A percentile compares a stretch with the other conserved stretches of the same genome.
Evolutionary conservation across 768 basidiomycete genomes (phyloP).

Genomic region (Pulveroboletus frians): DNA sequence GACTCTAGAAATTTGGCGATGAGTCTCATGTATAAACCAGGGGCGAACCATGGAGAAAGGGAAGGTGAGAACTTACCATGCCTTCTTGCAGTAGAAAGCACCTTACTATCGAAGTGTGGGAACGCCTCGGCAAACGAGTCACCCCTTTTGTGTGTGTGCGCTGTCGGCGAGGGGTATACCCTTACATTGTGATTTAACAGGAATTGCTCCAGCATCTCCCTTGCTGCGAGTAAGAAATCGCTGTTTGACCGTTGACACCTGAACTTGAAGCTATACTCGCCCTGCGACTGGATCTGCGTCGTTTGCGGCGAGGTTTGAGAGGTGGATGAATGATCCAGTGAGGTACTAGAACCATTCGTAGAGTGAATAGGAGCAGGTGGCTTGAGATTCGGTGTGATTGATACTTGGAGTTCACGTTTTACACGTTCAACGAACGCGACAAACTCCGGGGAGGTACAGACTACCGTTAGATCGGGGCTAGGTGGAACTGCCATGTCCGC

Average conservation of each 20-base stretch:
- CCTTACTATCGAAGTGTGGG: constrained; percentile 94
- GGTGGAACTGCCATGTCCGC: constrained; percentile 91
- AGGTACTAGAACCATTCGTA: constrained; percentile 43
- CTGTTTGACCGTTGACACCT: constrained; percentile 92
- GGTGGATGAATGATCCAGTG: constrained; percentile 44
- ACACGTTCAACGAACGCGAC: constrained; percentile 80
- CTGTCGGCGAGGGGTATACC: constrained; percentile 71
- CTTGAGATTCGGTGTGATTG: constrained; percentile 79
- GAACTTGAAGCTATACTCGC: constrained; percentile 91
- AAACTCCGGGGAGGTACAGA: constrained; percentile 80
- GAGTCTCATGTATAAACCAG: constrained; percentile 21
- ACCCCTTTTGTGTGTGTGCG: constrained; percentile 77
- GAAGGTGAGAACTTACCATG: constrained; percentile 41
- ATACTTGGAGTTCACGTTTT: constrained; percentile 91
- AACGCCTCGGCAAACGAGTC: constrained; percentile 95
- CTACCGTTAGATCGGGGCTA: constrained; percentile 67
- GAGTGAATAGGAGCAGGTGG: constrained; percentile 29
- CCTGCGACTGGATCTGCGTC: constrained; percentile 22
- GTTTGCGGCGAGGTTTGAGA: constrained; percentile 19
- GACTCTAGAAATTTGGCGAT: constrained; percentile 46
- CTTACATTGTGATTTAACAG: constrained; percentile 78
- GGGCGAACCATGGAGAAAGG: constrained; percentile 22
- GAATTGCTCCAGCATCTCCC: constrained; percentile 92
- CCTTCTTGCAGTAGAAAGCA: constrained; percentile 72
- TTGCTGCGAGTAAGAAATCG: constrained; percentile 83